Conservation (phyloP, 208 protist genomes). For the Trypanosomatidae sp. region DNA sequence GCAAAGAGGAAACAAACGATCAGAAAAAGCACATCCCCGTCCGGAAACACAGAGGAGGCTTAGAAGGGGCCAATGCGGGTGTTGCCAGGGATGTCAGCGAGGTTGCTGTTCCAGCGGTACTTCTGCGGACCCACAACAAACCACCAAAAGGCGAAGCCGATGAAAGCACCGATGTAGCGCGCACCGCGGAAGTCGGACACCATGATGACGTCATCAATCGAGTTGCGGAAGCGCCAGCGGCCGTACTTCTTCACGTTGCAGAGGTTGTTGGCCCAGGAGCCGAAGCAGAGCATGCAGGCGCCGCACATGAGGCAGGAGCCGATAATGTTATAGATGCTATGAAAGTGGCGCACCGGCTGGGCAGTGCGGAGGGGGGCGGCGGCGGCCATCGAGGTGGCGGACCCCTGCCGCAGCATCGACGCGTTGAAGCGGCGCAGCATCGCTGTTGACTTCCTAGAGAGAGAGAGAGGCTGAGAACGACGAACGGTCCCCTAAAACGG, state of each 20-base stretch:
- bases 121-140: slow-evolving; percentile 86
- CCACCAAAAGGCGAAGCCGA: slow-evolving; percentile 86
- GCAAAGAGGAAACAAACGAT: too few species aligned
- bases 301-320: slow-evolving; percentile 62
- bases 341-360: slow-evolving; percentile 40
- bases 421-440: slow-evolving; percentile 50
- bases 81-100: slow-evolving; percentile 76
- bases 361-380: background rate
- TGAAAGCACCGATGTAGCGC: slow-evolving; percentile 67
- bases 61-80: slow-evolving; percentile 83
- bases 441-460: background rate
- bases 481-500: too few species aligned
- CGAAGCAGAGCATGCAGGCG: slow-evolving; percentile 77
- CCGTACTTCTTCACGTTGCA: slow-evolving; percentile 88
- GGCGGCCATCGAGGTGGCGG: background rate
- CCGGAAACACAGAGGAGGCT: background rate
- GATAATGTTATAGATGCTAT: slow-evolving; percentile 56
- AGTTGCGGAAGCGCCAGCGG: slow-evolving; percentile 84
- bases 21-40: too few species aligned
- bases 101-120: slow-evolving; percentile 75
- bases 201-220: slow-evolving; percentile 86
- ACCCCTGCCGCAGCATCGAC: slow-evolving; percentile 13
- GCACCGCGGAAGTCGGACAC: slow-evolving; percentile 77
- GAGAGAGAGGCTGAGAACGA: background rate
- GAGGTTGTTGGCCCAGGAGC: slow-evolving; percentile 84